Conservation (phyloP, 352 stramenopile genomes). For the Plasmopara viticola region DNA sequence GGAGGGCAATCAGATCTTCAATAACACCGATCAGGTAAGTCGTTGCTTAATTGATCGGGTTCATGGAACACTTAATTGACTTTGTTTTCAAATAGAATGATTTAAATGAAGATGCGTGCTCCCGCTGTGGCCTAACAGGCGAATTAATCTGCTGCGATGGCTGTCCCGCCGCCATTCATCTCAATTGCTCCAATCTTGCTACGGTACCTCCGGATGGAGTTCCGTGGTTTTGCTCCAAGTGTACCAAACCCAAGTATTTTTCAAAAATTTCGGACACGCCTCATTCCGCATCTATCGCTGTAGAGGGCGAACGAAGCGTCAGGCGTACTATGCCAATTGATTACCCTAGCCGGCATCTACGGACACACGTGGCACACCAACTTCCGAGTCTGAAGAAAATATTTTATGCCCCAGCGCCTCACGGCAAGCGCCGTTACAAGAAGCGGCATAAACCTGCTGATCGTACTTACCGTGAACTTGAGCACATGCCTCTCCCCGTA, state of each 20-base stretch:
- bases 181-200: slow-evolving; percentile 67
- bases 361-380: slow-evolving; percentile 33
- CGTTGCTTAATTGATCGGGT: not conserved
- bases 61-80: slow-evolving; percentile 4
- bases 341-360: slow-evolving; percentile 33
- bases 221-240: slow-evolving; percentile 67
- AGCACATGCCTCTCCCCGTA: slow-evolving; percentile 48
- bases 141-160: slow-evolving; percentile 80
- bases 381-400: slow-evolving; percentile 61
- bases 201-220: slow-evolving; percentile 45
- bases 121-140: slow-evolving; percentile 61
- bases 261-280: slow-evolving; percentile 21
- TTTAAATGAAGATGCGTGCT: slow-evolving; percentile 75
- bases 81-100: slow-evolving; percentile 38
- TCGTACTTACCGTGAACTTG: slow-evolving; percentile 54
- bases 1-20: slow-evolving; percentile 49
- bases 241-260: slow-evolving; percentile 42
- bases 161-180: slow-evolving; percentile 68
- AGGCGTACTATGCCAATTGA: slow-evolving; percentile 9
- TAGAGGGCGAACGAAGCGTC: slow-evolving; percentile 14
- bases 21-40: slow-evolving; percentile 55
- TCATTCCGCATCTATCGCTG: slow-evolving; percentile 6
- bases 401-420: slow-evolving; percentile 32
- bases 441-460: slow-evolving; percentile 45
- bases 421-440: slow-evolving; percentile 41